Percentiles rank a stretch among this genome's conserved stretches.
These are phyloP conservation scores for Epichloe gansuensis DNA, from an alignment of 2,329 filamentous ascomycete genomes.

Conservation along the genomic window DNA sequence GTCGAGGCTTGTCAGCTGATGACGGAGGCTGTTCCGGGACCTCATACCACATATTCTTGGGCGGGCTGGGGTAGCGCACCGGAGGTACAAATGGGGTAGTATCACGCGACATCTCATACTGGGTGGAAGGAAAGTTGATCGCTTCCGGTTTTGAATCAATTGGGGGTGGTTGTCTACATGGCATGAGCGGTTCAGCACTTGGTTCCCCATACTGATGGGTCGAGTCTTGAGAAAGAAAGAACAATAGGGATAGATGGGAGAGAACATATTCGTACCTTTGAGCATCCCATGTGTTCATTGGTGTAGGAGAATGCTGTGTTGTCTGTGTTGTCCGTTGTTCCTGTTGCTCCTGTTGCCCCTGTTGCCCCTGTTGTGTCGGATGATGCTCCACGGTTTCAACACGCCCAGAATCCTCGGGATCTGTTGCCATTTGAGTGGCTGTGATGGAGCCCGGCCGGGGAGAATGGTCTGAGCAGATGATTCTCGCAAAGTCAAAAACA, in stretches of 20 bases:
- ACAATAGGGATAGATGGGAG: neutral
- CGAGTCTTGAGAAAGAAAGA: neutral
- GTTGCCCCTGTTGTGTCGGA: neutral
- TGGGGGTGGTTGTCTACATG: slow-evolving; percentile 47
- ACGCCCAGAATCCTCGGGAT: neutral
- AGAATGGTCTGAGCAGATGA: neutral
- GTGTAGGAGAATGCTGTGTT: neutral
- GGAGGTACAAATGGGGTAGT: slow-evolving; percentile 66
- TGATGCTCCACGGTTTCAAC: neutral
- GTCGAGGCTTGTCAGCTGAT: slow-evolving; percentile 42
- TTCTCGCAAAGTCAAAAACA: neutral
- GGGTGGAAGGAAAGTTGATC: slow-evolving; percentile 63
- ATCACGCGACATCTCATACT: slow-evolving; percentile 76
- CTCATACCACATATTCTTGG: slow-evolving; percentile 80
- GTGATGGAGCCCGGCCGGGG: neutral
- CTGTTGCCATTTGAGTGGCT: neutral
- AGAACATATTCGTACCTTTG: slow-evolving; percentile 30
- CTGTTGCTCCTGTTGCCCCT: no score
- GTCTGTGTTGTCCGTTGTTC: neutral
- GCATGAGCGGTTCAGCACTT: slow-evolving; percentile 8
- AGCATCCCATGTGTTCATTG: slow-evolving; percentile 38
- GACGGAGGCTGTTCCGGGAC: slow-evolving; percentile 54
- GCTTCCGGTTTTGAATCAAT: slow-evolving; percentile 70
- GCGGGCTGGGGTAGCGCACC: slow-evolving; percentile 65
- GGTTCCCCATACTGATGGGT: neutral